Percentiles rank a stretch among this genome's conserved stretches.
These are phyloP conservation scores for Davidsoniella australis DNA, from an alignment of 2,329 filamentous ascomycete species.

Conservation along the genomic window DNA sequence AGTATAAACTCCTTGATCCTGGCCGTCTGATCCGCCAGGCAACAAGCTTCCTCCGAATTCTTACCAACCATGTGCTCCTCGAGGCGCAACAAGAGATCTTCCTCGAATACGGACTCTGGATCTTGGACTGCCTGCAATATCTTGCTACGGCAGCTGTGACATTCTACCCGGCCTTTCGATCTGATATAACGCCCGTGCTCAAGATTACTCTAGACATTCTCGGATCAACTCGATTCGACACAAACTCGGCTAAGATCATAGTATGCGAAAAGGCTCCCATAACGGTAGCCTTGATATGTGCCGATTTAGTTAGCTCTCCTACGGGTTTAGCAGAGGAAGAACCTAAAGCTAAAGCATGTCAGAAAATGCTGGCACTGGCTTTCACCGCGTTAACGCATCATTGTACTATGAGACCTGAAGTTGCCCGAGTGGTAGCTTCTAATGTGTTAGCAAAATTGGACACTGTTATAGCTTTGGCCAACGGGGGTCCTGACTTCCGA, in stretches of 20 bases:
- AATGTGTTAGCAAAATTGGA: constrained; percentile 9
- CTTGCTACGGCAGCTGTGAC: constrained; percentile 24
- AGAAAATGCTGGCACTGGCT: constrained; percentile 22
- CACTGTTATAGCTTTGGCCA: background rate
- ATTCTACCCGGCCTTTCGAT: constrained; percentile 20
- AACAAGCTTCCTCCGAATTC: constrained; percentile 25
- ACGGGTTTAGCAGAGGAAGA: constrained; percentile 19
- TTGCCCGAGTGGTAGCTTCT: constrained; percentile 8
- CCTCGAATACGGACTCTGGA: constrained; percentile 27
- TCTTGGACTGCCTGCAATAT: constrained; percentile 31
- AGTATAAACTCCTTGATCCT: constrained; percentile 24
- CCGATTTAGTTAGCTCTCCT: constrained; percentile 22
- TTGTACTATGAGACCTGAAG: background rate
- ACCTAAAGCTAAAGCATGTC: constrained; percentile 17
- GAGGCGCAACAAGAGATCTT: constrained; percentile 19
- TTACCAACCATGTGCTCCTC: constrained; percentile 25
- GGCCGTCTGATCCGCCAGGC: constrained; percentile 32
- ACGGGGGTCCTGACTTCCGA: background rate
- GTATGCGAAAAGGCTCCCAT: constrained; percentile 14
- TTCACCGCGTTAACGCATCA: constrained; percentile 23
- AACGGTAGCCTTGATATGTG: constrained; percentile 24
- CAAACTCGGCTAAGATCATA: constrained; percentile 5
- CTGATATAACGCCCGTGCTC: constrained; percentile 22
- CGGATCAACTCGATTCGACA: constrained; percentile 12
- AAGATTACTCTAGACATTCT: constrained; percentile 22